phyloP scores from a whole-genome alignment of 306 rosid genomes.

The Quercus glauca region DNA sequence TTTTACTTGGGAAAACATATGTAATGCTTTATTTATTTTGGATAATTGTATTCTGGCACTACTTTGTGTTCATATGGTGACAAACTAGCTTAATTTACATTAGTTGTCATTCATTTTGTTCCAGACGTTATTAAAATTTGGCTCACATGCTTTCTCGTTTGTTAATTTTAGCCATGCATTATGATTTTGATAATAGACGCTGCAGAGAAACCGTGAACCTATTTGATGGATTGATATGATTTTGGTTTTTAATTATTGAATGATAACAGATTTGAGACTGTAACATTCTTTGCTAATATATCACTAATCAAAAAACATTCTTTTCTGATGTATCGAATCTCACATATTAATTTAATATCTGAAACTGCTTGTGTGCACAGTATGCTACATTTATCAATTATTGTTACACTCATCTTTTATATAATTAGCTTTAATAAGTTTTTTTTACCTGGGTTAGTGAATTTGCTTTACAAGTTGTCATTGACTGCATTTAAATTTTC shows the following conservation, averaged over 20 bases:
- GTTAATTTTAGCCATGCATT: slow-evolving; percentile 7
- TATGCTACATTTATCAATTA: slow-evolving; percentile 4
- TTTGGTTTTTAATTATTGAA: slow-evolving; percentile 17
- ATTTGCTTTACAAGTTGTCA: neutral
- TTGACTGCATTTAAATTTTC: slow-evolving; percentile 6
- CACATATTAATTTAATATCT: neutral
- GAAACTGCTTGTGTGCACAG: slow-evolving; percentile 1
- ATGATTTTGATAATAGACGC: slow-evolving; percentile 13
- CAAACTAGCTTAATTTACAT: neutral
- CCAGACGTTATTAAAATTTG: neutral
- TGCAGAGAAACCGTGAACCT: neutral
- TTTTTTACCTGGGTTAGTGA: too few species aligned
- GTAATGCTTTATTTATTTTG: neutral
- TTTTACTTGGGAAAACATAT: slow-evolving; percentile 1
- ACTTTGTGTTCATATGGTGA: neutral
- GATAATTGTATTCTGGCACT: neutral
- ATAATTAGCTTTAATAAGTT: neutral
- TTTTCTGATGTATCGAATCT: neutral
- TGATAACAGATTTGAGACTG: neutral
- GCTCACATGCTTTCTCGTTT: neutral
- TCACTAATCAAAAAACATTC: neutral
- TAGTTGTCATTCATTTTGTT: neutral
- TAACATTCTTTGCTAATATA: neutral
- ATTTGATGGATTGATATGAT: slow-evolving; percentile 26
- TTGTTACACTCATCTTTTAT: slow-evolving; percentile 11